Conservation (phyloP, 2,329 filamentous ascomycete genomes). For the Penicillium carneum region DNA sequence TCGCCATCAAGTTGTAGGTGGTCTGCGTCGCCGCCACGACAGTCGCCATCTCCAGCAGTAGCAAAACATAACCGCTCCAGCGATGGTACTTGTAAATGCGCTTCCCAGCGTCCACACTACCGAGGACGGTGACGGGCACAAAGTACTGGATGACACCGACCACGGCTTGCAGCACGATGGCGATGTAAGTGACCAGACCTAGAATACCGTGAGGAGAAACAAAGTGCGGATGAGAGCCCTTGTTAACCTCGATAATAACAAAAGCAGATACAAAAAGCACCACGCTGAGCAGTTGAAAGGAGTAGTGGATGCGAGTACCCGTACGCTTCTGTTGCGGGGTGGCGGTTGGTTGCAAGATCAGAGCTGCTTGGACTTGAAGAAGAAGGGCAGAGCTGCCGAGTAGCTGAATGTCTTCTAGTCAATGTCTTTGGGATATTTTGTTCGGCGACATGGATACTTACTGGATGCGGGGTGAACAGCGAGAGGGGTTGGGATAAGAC, state of each 20-base stretch:
- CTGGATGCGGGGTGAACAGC: constrained; percentile 87
- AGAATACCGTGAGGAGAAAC: constrained; percentile 81
- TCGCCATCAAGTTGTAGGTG: constrained; percentile 70
- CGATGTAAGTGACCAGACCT: constrained; percentile 75
- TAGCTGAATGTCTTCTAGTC: constrained; percentile 56
- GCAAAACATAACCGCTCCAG: constrained; percentile 74
- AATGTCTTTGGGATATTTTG: not conserved
- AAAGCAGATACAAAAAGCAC: constrained; percentile 52
- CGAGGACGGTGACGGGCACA: constrained; percentile 71
- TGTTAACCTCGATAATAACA: constrained; percentile 72
- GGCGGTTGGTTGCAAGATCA: constrained; percentile 86
- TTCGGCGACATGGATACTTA: constrained; percentile 56
- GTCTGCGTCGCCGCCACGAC: constrained; percentile 79
- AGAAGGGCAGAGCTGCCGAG: constrained; percentile 66
- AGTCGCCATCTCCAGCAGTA: constrained; percentile 75
- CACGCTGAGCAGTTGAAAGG: constrained; percentile 67
- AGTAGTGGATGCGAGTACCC: constrained; percentile 71
- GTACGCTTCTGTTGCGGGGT: constrained; percentile 74
- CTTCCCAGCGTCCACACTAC: constrained; percentile 80
- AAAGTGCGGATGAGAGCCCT: constrained; percentile 73
- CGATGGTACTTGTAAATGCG: constrained; percentile 90
- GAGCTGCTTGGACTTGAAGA: constrained; percentile 77
- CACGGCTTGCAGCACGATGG: constrained; percentile 74
- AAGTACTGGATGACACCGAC: constrained; percentile 86
- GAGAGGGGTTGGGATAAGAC: constrained; percentile 75